These are phyloP conservation scores for Lonicera japonica DNA, from an alignment of 129 eudicot genomes.

Conservation along the genomic window DNA sequence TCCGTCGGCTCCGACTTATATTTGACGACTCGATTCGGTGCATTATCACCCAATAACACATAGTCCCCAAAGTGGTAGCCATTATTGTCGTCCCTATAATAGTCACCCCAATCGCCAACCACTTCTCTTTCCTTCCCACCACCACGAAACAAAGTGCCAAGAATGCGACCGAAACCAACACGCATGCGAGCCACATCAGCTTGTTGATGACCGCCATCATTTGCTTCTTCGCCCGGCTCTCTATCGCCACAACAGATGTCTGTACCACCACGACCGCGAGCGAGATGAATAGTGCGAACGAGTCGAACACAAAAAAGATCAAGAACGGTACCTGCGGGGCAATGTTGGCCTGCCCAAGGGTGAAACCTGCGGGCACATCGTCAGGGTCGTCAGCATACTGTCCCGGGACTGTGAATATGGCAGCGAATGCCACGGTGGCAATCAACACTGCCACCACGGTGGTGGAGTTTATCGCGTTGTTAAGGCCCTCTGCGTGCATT, in stretches of 20 bases:
- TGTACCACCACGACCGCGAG: constrained; percentile 67
- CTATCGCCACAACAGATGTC: constrained; percentile 53
- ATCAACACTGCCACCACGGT: constrained; percentile 94
- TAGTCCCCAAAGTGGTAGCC: constrained; percentile 50
- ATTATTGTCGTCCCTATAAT: constrained; percentile 48
- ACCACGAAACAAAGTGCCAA: constrained; percentile 53
- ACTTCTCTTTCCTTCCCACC: constrained; percentile 50
- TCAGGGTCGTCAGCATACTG: constrained; percentile 75
- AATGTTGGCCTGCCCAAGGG: constrained; percentile 81
- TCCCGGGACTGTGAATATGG: constrained; percentile 90
- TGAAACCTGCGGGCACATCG: constrained; percentile 43
- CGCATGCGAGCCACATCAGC: constrained; percentile 68
- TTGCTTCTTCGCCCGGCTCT: constrained; percentile 55
- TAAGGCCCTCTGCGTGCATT: constrained; percentile 89
- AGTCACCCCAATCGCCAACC: constrained; percentile 56
- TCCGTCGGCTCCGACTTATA: constrained; percentile 30
- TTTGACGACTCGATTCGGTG: constrained; percentile 44
- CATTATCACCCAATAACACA: constrained; percentile 62
- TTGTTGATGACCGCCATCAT: constrained; percentile 59
- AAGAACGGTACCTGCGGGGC: constrained; percentile 46
- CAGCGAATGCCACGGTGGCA: constrained; percentile 95
- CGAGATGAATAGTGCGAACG: constrained; percentile 50
- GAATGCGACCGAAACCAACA: constrained; percentile 52
- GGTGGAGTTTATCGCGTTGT: constrained; percentile 94
- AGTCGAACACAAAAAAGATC: constrained; percentile 51